Percentiles rank a stretch among this genome's conserved stretches.
Conservation (phyloP, 208 protist genomes). For the Trypanosoma boissoni region DNA sequence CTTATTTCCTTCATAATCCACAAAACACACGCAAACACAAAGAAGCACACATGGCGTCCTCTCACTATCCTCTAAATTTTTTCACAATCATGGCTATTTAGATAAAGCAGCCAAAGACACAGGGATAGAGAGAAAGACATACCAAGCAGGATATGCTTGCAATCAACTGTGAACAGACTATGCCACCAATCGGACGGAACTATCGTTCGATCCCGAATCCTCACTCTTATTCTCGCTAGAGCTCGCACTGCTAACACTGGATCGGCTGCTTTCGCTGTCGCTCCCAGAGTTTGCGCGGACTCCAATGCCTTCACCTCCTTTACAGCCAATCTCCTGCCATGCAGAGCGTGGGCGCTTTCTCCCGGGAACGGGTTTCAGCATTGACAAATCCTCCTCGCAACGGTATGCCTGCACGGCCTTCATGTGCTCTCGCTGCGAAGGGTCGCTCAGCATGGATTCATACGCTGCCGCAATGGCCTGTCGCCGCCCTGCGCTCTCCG, state of each 20-base stretch:
- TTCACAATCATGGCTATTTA: too few relatives aligned
- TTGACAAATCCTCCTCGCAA: constrained; percentile 35
- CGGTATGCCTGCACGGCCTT: constrained; percentile 30
- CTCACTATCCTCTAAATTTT: too few relatives aligned
- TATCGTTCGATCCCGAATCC: constrained; percentile 19
- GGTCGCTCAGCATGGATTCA: constrained; percentile 26
- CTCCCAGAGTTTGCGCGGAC: neutral
- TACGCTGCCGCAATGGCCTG: constrained; percentile 48
- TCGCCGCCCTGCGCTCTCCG: constrained; percentile 46
- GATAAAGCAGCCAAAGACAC: neutral
- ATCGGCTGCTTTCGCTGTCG: constrained; percentile 9
- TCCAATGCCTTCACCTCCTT: neutral
- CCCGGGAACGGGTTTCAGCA: constrained; percentile 28
- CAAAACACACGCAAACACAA: constrained; percentile 6
- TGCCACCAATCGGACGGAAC: constrained; percentile 9
- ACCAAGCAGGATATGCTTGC: too few relatives aligned
- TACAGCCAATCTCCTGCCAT: constrained; percentile 23
- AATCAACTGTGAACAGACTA: neutral
- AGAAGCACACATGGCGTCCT: neutral
- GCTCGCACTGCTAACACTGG: neutral
- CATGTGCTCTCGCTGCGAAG: constrained; percentile 30
- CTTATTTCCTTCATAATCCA: neutral
- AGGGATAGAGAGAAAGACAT: too few relatives aligned
- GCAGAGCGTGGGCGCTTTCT: neutral
- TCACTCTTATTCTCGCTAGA: neutral